Percentiles rank a stretch among this genome's conserved stretches.
Evolutionary conservation across 2,329 filamentous ascomycete genomes (phyloP).

Genomic region (Colletotrichum musicola): DNA sequence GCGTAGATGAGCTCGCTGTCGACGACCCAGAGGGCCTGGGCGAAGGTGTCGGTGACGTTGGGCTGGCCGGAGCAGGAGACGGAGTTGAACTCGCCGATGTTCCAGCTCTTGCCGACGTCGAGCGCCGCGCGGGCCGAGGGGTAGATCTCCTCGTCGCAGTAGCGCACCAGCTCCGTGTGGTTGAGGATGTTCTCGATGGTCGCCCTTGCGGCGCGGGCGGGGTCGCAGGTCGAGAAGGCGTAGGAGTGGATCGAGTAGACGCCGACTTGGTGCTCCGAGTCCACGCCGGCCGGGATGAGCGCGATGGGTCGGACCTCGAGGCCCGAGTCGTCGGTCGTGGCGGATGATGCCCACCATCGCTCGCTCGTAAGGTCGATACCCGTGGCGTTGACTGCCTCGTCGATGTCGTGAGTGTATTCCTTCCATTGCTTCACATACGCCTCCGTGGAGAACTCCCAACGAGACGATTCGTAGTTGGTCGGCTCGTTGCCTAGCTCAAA

Average conservation of each 20-base stretch:
- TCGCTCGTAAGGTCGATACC: background rate
- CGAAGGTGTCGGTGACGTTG: constrained; percentile 55
- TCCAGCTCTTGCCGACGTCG: constrained; percentile 43
- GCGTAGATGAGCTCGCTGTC: constrained; percentile 54
- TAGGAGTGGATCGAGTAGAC: constrained; percentile 38
- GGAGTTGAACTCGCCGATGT: constrained; percentile 56
- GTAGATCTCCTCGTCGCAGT: constrained; percentile 44
- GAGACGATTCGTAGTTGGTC: constrained; percentile 29
- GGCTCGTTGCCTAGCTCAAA: constrained; percentile 41
- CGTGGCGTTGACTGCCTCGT: constrained; percentile 28
- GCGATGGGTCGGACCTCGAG: constrained; percentile 40
- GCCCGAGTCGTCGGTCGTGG: constrained; percentile 38
- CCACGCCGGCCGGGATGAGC: constrained; percentile 39
- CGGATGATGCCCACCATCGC: constrained; percentile 41
- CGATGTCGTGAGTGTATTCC: constrained; percentile 19
- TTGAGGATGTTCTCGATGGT: constrained; percentile 35
- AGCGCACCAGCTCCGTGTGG: constrained; percentile 35
- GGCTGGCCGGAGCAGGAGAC: constrained; percentile 55
- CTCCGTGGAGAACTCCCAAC: constrained; percentile 37
- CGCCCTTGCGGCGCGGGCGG: constrained; percentile 6
- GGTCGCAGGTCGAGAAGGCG: constrained; percentile 34
- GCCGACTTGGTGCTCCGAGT: constrained; percentile 38
- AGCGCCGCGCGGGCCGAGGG: constrained; percentile 47
- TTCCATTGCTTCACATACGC: constrained; percentile 37
- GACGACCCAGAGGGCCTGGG: constrained; percentile 54